These are phyloP conservation scores for Cadophora gregata DNA, from an alignment of 2,329 filamentous ascomycete genomes.

Conservation along the genomic window DNA sequence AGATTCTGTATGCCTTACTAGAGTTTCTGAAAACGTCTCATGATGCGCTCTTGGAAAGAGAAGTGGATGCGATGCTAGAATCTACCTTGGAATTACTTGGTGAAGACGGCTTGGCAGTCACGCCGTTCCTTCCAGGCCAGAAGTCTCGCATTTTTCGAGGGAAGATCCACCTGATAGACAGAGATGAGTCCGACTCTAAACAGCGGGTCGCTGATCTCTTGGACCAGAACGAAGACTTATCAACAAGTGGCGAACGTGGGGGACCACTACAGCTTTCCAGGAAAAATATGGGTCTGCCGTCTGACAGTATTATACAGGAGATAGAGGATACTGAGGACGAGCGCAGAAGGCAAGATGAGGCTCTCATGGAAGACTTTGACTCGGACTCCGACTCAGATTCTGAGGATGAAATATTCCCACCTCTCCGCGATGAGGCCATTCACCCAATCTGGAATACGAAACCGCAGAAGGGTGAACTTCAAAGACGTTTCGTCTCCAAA, in stretches of 20 bases:
- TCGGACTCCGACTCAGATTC: background rate
- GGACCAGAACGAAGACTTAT: background rate
- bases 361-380: background rate
- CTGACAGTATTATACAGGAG: background rate
- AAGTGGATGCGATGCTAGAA: background rate
- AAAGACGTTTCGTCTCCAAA: background rate
- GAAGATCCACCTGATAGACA: background rate
- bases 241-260: background rate
- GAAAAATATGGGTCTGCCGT: background rate
- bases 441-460: background rate
- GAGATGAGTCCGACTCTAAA: background rate
- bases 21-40: background rate
- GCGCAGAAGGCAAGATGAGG: too few species aligned
- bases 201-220: background rate
- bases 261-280: background rate
- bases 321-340: background rate
- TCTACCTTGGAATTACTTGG: background rate
- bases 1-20: slow-evolving; percentile 2
- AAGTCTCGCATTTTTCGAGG: background rate
- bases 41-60: slow-evolving; percentile 10
- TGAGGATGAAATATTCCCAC: slow-evolving; percentile 12
- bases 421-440: background rate
- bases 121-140: background rate
- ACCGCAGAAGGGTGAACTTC: background rate
- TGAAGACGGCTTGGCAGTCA: background rate